A percentile compares a stretch with the other conserved stretches of the same genome.
These are phyloP conservation scores for Phaeoacremonium minimum DNA, from an alignment of 2,329 filamentous ascomycete species.

Conservation along the genomic window DNA sequence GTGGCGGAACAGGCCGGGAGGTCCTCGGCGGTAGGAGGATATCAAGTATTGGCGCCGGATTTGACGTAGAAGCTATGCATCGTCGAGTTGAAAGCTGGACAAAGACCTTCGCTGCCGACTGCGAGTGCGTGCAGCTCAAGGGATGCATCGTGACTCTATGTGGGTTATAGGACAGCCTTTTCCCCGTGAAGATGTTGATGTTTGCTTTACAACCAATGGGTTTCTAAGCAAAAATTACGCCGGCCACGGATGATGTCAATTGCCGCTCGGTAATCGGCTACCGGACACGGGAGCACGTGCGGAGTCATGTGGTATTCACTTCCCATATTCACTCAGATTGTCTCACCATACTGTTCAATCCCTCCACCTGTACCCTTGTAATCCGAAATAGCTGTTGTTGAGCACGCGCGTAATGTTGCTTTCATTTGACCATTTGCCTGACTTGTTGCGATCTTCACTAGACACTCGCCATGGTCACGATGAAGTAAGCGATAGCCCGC, in stretches of 20 bases:
- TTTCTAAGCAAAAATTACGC: conserved; percentile 1
- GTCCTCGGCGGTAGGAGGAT: conserved; percentile 30
- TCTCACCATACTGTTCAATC: too few species aligned
- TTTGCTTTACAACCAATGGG: background rate
- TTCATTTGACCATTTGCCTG: too few species aligned
- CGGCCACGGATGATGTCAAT: conserved; percentile 4
- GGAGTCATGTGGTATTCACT: too few species aligned
- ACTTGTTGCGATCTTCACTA: too few species aligned
- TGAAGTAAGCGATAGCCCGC: too few species aligned
- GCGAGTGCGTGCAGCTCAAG: conserved; percentile 8
- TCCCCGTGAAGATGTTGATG: background rate
- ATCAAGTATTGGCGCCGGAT: conserved; percentile 27
- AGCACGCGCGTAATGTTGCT: too few species aligned
- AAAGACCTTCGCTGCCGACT: conserved; percentile 23
- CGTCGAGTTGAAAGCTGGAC: conserved; percentile 21
- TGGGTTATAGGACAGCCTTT: too few species aligned
- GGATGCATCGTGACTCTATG: background rate
- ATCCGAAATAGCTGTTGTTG: too few species aligned
- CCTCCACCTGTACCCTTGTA: too few species aligned
- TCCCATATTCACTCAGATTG: too few species aligned
- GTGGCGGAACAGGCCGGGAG: background rate
- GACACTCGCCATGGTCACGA: too few species aligned
- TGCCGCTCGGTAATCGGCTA: background rate
- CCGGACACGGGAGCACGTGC: too few species aligned
- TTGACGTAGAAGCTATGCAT: conserved; percentile 12